Conservation (phyloP, 768 basidiomycete genomes). For the Mycena galericulata region DNA sequence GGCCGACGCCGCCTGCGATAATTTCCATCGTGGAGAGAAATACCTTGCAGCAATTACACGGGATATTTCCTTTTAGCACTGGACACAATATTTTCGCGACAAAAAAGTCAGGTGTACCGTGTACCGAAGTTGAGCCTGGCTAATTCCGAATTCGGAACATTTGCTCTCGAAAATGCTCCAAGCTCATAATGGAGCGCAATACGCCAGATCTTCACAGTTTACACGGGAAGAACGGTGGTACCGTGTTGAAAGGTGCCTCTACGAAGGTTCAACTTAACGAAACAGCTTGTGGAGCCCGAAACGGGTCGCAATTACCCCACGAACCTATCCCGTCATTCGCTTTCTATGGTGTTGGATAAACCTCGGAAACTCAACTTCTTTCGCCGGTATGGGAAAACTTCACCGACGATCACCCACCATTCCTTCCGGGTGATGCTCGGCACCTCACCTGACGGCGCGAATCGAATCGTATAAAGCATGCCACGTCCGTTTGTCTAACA, state of each 20-base stretch:
- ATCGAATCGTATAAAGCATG: slow-evolving; percentile 31
- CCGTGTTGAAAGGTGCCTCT: slow-evolving; percentile 20
- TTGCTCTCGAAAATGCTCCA: slow-evolving; percentile 11
- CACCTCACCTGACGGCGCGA: slow-evolving; percentile 23
- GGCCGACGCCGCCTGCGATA: too few relatives aligned
- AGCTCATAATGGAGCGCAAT: slow-evolving; percentile 16
- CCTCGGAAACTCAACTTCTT: slow-evolving; percentile 30
- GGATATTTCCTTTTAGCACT: too few relatives aligned
- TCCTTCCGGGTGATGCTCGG: slow-evolving; percentile 35
- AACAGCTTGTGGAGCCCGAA: slow-evolving; percentile 23
- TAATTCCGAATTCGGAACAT: slow-evolving; percentile 34
- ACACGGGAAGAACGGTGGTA: slow-evolving; percentile 24
- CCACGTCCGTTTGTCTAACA: slow-evolving; percentile 18
- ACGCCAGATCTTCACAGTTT: slow-evolving; percentile 32
- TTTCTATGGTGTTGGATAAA: slow-evolving; percentile 32
- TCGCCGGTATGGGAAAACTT: slow-evolving; percentile 32
- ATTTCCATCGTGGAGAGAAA: too few relatives aligned
- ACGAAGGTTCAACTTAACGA: slow-evolving; percentile 18
- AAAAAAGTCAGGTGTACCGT: slow-evolving; percentile 28
- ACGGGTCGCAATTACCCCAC: slow-evolving; percentile 24
- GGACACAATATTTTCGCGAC: slow-evolving; percentile 21
- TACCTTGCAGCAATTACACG: too few relatives aligned
- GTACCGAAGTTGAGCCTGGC: slow-evolving; percentile 36
- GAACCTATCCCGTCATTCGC: slow-evolving; percentile 26
- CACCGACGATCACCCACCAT: slow-evolving; percentile 33